Percentiles rank a stretch among this genome's conserved stretches.
Evolutionary conservation across 2,329 filamentous ascomycete species (phyloP).

Genomic region (Ophiocordyceps camponoti-floridani): DNA sequence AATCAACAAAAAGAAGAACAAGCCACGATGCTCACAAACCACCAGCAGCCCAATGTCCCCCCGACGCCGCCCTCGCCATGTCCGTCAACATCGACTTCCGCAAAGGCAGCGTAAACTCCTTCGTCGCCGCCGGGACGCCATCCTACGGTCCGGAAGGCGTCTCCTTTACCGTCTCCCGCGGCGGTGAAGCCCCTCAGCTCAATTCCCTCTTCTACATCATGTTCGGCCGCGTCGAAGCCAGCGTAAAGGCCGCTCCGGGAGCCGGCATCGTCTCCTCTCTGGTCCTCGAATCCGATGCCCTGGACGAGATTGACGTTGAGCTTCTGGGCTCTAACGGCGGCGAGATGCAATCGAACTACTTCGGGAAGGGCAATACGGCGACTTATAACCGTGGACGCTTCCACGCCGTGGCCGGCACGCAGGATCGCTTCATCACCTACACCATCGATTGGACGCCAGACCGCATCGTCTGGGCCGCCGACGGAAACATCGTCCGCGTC

Average conservation of each 20-base stretch:
- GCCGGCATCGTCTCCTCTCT: constrained; percentile 85
- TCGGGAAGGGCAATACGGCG: constrained; percentile 75
- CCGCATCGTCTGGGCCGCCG: constrained; percentile 75
- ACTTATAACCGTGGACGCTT: constrained; percentile 79
- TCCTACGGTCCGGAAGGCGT: constrained; percentile 63
- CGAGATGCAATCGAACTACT: constrained; percentile 93
- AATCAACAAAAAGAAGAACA: neutral
- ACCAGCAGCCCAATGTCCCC: constrained; percentile 39
- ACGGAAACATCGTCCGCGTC: constrained; percentile 58
- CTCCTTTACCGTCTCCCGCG: constrained; percentile 58
- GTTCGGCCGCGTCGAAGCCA: constrained; percentile 83
- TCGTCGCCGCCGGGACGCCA: constrained; percentile 50
- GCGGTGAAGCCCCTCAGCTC: constrained; percentile 74
- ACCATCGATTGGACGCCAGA: constrained; percentile 78
- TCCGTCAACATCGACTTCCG: constrained; percentile 75
- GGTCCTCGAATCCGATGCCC: constrained; percentile 74
- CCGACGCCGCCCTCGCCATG: constrained; percentile 66
- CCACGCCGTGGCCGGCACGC: constrained; percentile 50
- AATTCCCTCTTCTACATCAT: constrained; percentile 95
- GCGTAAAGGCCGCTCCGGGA: constrained; percentile 72
- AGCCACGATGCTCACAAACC: too few species aligned
- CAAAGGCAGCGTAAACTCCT: constrained; percentile 59
- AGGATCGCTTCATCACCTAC: constrained; percentile 68
- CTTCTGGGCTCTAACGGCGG: constrained; percentile 66
- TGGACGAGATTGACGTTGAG: constrained; percentile 96